phyloP scores from a whole-genome alignment of 352 stramenopile genomes.

The Globisporangium canariense region DNA sequence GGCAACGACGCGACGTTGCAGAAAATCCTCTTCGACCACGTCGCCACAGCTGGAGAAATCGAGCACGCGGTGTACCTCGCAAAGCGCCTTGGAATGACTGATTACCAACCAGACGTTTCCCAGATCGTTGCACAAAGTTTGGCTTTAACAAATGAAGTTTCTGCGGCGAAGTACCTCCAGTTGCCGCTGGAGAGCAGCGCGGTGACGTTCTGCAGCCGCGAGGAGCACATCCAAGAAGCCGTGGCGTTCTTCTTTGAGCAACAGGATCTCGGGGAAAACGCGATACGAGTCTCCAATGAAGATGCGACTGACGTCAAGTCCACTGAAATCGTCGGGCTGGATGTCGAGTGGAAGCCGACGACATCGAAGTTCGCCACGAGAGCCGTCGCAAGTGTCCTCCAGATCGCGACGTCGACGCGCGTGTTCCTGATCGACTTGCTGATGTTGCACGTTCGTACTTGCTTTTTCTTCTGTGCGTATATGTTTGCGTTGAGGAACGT shows the following conservation, averaged over 20 bases:
- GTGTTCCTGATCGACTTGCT: constrained; percentile 64
- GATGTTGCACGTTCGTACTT: constrained; percentile 41
- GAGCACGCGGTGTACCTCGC: constrained; percentile 26
- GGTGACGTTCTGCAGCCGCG: constrained; percentile 43
- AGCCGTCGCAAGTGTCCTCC: constrained; percentile 53
- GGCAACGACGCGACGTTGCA: constrained; percentile 50
- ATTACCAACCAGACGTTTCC: constrained; percentile 33
- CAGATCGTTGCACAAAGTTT: constrained; percentile 18
- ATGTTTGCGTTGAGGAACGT: too few species aligned
- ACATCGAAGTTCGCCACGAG: constrained; percentile 25
- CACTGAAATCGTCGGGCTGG: constrained; percentile 36
- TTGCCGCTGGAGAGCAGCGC: constrained; percentile 20
- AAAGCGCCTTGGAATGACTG: constrained; percentile 29
- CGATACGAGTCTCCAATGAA: neutral
- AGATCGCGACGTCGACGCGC: constrained; percentile 42
- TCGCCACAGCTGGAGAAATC: constrained; percentile 34
- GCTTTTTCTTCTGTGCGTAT: neutral
- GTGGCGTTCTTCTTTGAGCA: constrained; percentile 27
- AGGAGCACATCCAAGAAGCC: constrained; percentile 22
- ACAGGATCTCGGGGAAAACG: neutral
- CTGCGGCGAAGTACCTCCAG: constrained; percentile 22
- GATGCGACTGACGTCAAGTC: neutral
- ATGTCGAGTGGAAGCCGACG: constrained; percentile 66
- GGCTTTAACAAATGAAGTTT: constrained; percentile 4
- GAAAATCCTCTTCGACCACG: constrained; percentile 40